Conservation (phyloP, 495 filamentous ascomycete species). For the Xylaria grammica region DNA sequence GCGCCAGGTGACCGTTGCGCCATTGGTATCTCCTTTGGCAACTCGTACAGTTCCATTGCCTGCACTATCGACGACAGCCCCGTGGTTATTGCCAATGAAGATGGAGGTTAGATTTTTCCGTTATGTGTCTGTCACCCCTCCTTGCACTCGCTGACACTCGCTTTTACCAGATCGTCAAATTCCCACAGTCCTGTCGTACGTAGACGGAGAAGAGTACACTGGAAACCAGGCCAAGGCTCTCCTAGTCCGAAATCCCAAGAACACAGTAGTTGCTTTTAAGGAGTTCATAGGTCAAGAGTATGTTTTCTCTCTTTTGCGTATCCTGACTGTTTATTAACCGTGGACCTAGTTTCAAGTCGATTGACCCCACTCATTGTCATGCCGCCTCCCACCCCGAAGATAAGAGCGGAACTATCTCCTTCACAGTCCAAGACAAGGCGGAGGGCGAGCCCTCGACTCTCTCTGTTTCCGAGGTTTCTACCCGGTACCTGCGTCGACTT, state of each 20-base stretch:
- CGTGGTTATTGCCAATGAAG: conserved; percentile 98
- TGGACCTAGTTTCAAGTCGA: conserved; percentile 75
- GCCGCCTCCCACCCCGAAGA: conserved; percentile 89
- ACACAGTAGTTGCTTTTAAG: conserved; percentile 94
- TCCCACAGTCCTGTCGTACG: conserved; percentile 90
- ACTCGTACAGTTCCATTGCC: conserved; percentile 96
- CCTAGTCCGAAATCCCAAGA: conserved; percentile 86
- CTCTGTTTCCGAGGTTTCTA: conserved; percentile 82
- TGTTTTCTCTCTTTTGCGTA: conserved; percentile 15
- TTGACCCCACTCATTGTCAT: conserved; percentile 95
- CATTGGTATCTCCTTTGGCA: conserved; percentile 98
- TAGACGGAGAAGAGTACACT: conserved; percentile 94
- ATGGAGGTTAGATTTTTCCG: conserved; percentile 72
- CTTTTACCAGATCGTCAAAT: conserved; percentile 84
- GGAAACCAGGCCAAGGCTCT: conserved; percentile 93
- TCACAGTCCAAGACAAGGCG: conserved; percentile 76
- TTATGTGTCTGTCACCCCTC: not conserved
- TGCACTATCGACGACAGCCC: conserved; percentile 90
- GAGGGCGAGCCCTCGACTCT: conserved; percentile 68
- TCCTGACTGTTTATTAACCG: conserved; percentile 16
- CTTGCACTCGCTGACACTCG: conserved; percentile 23
- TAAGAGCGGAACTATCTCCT: conserved; percentile 72
- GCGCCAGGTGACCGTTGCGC: conserved; percentile 68
- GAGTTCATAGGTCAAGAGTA: conserved; percentile 95
- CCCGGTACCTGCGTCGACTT: conserved; percentile 83